phyloP scores from a whole-genome alignment of 2,329 filamentous ascomycete genomes.

The Hymenoscyphus infarciens region DNA sequence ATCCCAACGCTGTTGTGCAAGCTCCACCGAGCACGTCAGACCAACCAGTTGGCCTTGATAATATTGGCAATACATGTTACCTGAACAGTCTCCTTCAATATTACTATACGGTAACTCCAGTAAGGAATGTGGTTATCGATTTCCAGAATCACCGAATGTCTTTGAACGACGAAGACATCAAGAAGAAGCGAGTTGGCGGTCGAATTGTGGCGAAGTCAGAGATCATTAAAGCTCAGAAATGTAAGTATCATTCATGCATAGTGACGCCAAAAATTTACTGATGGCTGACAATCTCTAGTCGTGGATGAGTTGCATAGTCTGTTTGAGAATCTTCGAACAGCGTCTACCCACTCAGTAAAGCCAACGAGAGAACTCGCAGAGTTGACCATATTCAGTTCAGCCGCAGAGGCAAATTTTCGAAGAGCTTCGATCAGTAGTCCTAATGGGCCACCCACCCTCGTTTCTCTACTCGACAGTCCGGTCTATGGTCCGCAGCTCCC shows the following conservation, averaged over 20 bases:
- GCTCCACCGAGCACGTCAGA: conserved; percentile 36
- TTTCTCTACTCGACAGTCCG: conserved; percentile 25
- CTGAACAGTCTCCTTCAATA: conserved; percentile 96
- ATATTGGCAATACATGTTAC: conserved; percentile 98
- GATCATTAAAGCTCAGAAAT: conserved; percentile 63
- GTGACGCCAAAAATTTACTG: conserved; percentile 16
- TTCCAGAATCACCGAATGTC: conserved; percentile 70
- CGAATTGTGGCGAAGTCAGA: conserved; percentile 58
- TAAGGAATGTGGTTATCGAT: conserved; percentile 76
- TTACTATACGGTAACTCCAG: conserved; percentile 80
- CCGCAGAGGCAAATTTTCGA: conserved; percentile 50
- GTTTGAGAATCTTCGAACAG: conserved; percentile 67
- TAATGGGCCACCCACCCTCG: conserved; percentile 29
- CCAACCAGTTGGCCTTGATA: conserved; percentile 81
- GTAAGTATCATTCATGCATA: conserved; percentile 49
- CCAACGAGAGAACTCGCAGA: conserved; percentile 77
- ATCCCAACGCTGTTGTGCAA: conserved; percentile 34
- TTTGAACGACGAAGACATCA: conserved; percentile 59
- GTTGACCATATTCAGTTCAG: conserved; percentile 65
- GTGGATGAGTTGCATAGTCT: conserved; percentile 68
- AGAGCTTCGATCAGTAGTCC: conserved; percentile 43
- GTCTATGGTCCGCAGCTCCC: conserved; percentile 27
- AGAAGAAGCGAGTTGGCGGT: conserved; percentile 71
- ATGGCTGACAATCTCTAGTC: conserved; percentile 48
- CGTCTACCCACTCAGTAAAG: conserved; percentile 57